Evolutionary conservation across 2,329 filamentous ascomycete species (phyloP), one percentile per base, ranked within the genome.

Genomic region (Curvularia verruculosa): DNA sequence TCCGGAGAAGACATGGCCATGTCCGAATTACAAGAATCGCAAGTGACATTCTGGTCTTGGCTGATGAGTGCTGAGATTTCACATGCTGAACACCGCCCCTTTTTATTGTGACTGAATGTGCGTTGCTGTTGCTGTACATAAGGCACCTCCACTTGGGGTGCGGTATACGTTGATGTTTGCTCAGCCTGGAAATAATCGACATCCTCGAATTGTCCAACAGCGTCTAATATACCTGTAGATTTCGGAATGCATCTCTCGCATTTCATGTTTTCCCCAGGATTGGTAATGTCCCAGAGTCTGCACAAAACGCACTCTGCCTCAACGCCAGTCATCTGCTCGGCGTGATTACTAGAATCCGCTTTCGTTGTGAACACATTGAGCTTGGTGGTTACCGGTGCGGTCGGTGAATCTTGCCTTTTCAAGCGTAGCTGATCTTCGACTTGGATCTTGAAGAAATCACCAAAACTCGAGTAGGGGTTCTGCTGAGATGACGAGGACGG

Each of bases 241-340:
- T 40, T 60, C 44, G 45, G 55, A 21, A 26, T 55, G 54, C 71
- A 74, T 10, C 61, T 60, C 10, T 64, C 59, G 54, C 71, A 74
- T 44, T 51, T 65, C n/a, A 62, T 34, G 19, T 61, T 46, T 40
- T 63, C 59, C 15, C 54, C 66, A 5, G 68, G 65, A 34, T 65
- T 68, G 2, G 66, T 65, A 46, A 68, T 64, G 6, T 57, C 53
- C 66, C 60, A 71, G 3, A 73, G 44, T 28, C 67, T 65, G 49
- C 70, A 73, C 13, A 60, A 52, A n/a, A 68, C 31, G 39, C 69
- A 73, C 2, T 47, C 44, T 4, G 54, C 23, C 15, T 52, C 44
- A 19, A 58, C 36, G 41, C 52, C 23, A 28, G 53, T 37, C 26
- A 60, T 36, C 23, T 60, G 48, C 19, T 60, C 23, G 10, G 63